Conservation (phyloP, 371 early-diverging fungal genomes). For the Capillidium rhysosporum region DNA sequence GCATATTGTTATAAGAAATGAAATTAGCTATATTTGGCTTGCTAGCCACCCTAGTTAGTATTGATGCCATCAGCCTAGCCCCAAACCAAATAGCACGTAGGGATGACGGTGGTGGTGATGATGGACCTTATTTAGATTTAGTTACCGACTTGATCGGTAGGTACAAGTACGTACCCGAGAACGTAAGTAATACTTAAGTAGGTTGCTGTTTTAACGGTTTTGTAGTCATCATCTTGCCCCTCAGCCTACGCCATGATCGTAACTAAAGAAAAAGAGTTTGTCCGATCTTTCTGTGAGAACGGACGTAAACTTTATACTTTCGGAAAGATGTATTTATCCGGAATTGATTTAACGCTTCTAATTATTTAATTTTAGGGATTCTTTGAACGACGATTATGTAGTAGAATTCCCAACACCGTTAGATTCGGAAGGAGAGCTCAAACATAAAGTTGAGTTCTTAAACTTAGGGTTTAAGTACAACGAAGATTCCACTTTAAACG, state of each 20-base stretch:
- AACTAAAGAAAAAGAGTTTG: background rate
- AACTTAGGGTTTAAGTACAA: background rate
- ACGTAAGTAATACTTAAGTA: background rate
- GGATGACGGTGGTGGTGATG: too few species aligned
- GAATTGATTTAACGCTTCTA: background rate
- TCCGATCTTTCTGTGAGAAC: background rate
- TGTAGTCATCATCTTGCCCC: background rate
- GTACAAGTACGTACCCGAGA: background rate
- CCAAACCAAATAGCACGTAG: too few species aligned
- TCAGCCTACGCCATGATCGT: background rate
- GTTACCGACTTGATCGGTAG: background rate
- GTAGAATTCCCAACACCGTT: background rate
- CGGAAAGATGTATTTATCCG: background rate
- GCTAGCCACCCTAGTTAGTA: too few species aligned
- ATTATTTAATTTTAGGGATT: background rate
- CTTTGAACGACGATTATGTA: background rate
- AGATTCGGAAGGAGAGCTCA: background rate
- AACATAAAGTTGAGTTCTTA: background rate
- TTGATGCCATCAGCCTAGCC: too few species aligned
- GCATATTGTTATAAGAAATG: too few species aligned
- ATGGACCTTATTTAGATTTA: background rate
- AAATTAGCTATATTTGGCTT: too few species aligned
- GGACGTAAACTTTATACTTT: background rate
- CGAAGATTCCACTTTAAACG: background rate
- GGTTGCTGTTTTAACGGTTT: background rate